Conservation (phyloP, 2,329 filamentous ascomycete genomes). For the Xylariales sp. region DNA sequence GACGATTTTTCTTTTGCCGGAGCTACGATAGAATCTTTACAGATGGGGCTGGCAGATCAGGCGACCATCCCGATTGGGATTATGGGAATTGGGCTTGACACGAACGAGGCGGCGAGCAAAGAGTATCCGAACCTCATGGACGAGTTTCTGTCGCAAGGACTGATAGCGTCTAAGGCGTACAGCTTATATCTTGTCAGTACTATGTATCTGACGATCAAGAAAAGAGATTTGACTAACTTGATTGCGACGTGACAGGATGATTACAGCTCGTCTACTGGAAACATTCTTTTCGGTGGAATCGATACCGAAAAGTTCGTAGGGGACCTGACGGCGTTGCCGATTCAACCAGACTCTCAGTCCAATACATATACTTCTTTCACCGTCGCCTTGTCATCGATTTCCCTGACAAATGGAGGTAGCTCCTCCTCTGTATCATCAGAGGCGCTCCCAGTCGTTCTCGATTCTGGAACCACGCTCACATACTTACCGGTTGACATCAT, state of each 20-base stretch:
- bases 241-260: conserved; percentile 38
- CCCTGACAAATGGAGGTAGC: conserved; percentile 30
- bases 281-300: conserved; percentile 65
- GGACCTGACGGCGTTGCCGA: conserved; percentile 48
- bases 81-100: conserved; percentile 54
- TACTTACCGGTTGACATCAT: conserved; percentile 54
- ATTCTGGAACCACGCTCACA: conserved; percentile 63
- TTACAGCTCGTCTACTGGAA: conserved; percentile 52
- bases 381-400: conserved; percentile 29
- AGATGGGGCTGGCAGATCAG: conserved; percentile 49
- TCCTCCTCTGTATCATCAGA: conserved; percentile 17
- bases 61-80: conserved; percentile 50
- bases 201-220: background rate
- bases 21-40: conserved; percentile 42
- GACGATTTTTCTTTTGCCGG: conserved; percentile 51
- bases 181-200: conserved; percentile 56
- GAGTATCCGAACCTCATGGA: conserved; percentile 58
- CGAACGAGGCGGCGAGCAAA: conserved; percentile 38
- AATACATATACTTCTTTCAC: conserved; percentile 35
- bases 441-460: conserved; percentile 51
- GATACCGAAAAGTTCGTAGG: conserved; percentile 64
- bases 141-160: conserved; percentile 56
- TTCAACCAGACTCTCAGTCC: conserved; percentile 40
- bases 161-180: conserved; percentile 62
- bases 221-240: conserved; percentile 11